Percentiles rank a stretch among this genome's conserved stretches.
Evolutionary conservation across 805 yeast genomes (phyloP).

Genomic region (Spathaspora sp.): DNA sequence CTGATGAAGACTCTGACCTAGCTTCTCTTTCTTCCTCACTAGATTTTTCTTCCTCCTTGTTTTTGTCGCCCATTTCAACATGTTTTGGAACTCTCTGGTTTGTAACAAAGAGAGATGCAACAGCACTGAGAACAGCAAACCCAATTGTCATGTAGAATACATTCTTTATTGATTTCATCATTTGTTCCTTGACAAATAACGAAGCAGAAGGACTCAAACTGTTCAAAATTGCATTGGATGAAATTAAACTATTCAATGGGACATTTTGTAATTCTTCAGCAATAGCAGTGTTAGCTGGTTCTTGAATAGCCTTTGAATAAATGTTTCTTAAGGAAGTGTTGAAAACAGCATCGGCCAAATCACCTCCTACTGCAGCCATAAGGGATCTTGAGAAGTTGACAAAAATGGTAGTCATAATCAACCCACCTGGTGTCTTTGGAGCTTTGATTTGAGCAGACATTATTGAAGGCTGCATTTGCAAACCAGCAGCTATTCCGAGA

Average conservation of each 20-base stretch:
- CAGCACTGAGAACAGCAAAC: constrained; percentile 24
- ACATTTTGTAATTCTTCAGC: constrained; percentile 2
- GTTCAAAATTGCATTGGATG: constrained; percentile 3
- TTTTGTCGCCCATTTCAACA: constrained; percentile 2
- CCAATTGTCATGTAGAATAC: constrained; percentile 42
- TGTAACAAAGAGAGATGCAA: constrained; percentile 32
- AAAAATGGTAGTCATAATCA: constrained; percentile 45
- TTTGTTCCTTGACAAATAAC: constrained; percentile 17
- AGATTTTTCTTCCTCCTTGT: background rate
- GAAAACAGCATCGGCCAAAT: constrained; percentile 9
- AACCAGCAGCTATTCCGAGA: constrained; percentile 47
- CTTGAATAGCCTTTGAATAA: constrained; percentile 4
- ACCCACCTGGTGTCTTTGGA: constrained; percentile 49
- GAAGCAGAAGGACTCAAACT: constrained; percentile 19
- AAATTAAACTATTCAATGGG: constrained; percentile 2
- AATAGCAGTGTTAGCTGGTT: constrained; percentile 6
- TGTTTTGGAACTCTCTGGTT: constrained; percentile 25
- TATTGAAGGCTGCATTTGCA: constrained; percentile 43
- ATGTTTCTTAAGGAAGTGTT: constrained; percentile 9
- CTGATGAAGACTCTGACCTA: background rate
- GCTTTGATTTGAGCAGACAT: constrained; percentile 46
- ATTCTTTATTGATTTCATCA: constrained; percentile 36
- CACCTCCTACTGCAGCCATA: constrained; percentile 44
- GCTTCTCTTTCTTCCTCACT: background rate
- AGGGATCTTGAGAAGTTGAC: constrained; percentile 42